Evolutionary conservation across 1,284 basidiomycete genomes (phyloP).

Genomic region (Ustilago cynodontis): DNA sequence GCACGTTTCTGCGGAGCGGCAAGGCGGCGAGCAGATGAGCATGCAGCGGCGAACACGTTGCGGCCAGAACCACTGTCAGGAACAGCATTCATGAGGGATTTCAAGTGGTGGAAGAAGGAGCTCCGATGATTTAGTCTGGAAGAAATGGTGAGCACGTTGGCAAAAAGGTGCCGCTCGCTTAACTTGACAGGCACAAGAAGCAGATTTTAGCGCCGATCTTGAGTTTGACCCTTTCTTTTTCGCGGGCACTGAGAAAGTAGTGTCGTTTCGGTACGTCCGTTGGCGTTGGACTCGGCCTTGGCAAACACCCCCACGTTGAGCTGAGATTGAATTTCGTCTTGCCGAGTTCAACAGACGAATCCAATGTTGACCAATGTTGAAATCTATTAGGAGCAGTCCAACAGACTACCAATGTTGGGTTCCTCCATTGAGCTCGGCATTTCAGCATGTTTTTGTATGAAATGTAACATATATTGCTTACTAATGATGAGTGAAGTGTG

Average conservation of each 20-base stretch:
- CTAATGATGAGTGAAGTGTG: constrained; percentile 2
- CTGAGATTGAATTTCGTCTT: too few relatives aligned
- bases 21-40: neutral
- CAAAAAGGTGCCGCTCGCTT: constrained; percentile 21
- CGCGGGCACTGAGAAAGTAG: neutral
- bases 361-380: too few relatives aligned
- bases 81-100: neutral
- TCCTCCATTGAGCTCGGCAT: too few relatives aligned
- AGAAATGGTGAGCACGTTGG: constrained; percentile 27
- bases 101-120: neutral
- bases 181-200: constrained; percentile 22
- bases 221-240: neutral
- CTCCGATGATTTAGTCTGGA: neutral
- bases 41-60: constrained; percentile 26
- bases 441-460: neutral
- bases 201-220: constrained; percentile 7
- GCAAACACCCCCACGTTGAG: too few relatives aligned
- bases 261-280: too few relatives aligned
- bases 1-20: neutral
- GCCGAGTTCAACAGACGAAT: too few relatives aligned
- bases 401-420: too few relatives aligned
- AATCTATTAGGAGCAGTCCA: too few relatives aligned
- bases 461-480: neutral
- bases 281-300: too few relatives aligned
- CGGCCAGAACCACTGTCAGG: neutral